Conservation (phyloP, 2,329 filamentous ascomycete species). For the Colletotrichum sp. region DNA sequence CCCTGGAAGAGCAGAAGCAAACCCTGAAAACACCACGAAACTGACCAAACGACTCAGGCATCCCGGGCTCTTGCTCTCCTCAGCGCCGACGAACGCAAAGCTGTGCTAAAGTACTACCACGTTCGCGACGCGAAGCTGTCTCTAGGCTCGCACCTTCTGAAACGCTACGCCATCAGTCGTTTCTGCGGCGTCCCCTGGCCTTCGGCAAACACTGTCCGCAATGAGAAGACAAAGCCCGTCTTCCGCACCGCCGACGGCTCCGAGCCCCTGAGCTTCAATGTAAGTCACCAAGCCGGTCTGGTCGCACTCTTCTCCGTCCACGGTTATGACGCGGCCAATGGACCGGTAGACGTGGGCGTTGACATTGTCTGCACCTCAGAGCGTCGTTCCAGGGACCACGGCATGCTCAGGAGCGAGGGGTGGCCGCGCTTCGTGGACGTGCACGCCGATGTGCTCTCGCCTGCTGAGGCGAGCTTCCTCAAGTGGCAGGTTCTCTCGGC, state of each 20-base stretch:
- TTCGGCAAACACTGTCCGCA: conserved; percentile 60
- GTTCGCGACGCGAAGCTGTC: conserved; percentile 77
- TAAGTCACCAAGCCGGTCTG: conserved; percentile 79
- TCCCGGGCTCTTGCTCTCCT: conserved; percentile 59
- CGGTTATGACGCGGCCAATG: conserved; percentile 26
- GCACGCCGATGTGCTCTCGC: conserved; percentile 73
- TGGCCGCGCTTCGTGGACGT: conserved; percentile 74
- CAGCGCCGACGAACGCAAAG: conserved; percentile 57
- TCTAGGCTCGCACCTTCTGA: conserved; percentile 75
- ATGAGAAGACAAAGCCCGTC: conserved; percentile 59
- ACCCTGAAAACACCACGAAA: not conserved
- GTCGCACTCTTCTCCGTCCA: conserved; percentile 68
- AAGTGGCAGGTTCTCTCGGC: conserved; percentile 46
- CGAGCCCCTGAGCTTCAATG: conserved; percentile 70
- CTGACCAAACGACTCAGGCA: conserved; percentile 44
- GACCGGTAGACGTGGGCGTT: conserved; percentile 63
- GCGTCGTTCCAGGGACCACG: conserved; percentile 65
- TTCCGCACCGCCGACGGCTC: conserved; percentile 53
- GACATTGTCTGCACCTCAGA: conserved; percentile 81
- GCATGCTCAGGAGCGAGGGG: conserved; percentile 59
- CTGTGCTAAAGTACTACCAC: conserved; percentile 67
- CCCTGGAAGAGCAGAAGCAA: not conserved
- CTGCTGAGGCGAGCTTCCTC: conserved; percentile 66
- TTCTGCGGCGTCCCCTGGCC: conserved; percentile 66
- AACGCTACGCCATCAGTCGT: conserved; percentile 71